Evolutionary conservation across 106 monocot genomes (phyloP), one percentile per base, ranked within the genome.

Genomic region (Acorus gramineus): DNA sequence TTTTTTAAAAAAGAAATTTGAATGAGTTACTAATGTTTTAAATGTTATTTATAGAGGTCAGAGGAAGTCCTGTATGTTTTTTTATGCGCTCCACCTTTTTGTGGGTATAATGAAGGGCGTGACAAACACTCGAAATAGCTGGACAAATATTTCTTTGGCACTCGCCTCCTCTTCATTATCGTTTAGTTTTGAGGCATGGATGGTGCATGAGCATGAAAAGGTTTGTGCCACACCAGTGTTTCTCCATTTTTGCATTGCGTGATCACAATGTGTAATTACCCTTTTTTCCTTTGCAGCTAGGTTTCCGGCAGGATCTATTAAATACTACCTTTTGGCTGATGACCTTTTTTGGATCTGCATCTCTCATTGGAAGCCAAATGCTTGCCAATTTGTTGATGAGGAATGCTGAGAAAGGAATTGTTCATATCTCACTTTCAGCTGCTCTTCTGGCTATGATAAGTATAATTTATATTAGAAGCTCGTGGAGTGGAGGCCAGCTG

Each of bases 181-280:
- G 10, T 92, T 88, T 74, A 84, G 83, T 77, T 98, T 92, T 64
- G 98, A 98, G 66, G 76, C 92, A 47, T 92, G 88, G 92, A 83
- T 98, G 83, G 85, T 86, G 6, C 44, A 10, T n/a, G 88, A 92
- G 54, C 88, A 98, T 69, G 98, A 92, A 57, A 88, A 89, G 85
- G 98, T 96, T 77, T 67, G 76, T 73, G 44, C 61, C 59, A 28
- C 28, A 28, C 28, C 2, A 70, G 61, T 43, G 11, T 47, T 14
- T 43, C 12, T 49, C 43, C 4, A 44, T 9, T 61, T 48, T 28
- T 28, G 28, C 28, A 28, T 28, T 28, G 28, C 0, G 28, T 28
- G 28, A 28, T 28, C 28, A 28, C 28, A 28, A 0, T 28, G 28
- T 28, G 28, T 28, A 45, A 58, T 4, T 5, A 42, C 54, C 8